Evolutionary conservation across 805 yeast genomes (phyloP).

Genomic region (Wickerhamomyces ciferrii): DNA sequence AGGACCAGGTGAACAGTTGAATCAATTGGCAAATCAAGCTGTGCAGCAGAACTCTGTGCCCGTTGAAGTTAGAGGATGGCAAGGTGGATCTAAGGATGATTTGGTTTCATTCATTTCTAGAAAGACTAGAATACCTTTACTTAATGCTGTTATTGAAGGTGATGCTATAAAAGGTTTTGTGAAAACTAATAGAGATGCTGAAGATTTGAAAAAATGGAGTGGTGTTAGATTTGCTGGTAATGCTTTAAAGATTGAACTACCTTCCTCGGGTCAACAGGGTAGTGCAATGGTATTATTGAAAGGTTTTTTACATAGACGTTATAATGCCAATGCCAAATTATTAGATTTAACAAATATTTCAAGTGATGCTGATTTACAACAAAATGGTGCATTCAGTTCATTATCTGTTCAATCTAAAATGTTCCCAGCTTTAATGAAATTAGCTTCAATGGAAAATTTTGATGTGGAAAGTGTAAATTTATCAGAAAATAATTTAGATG

Average conservation of each 20-base stretch:
- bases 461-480: slow-evolving; percentile 66
- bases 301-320: slow-evolving; percentile 58
- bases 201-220: slow-evolving; percentile 50
- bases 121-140: slow-evolving; percentile 52
- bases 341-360: slow-evolving; percentile 64
- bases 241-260: slow-evolving; percentile 46
- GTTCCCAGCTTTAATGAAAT: slow-evolving; percentile 84
- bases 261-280: slow-evolving; percentile 26
- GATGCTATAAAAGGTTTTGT: slow-evolving; percentile 60
- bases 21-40: slow-evolving; percentile 11
- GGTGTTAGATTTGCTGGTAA: slow-evolving; percentile 85
- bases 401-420: slow-evolving; percentile 67
- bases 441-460: slow-evolving; percentile 53
- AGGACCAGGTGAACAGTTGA: slow-evolving; percentile 8
- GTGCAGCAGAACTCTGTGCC: slow-evolving; percentile 31
- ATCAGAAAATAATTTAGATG: slow-evolving; percentile 59
- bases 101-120: slow-evolving; percentile 64
- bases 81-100: slow-evolving; percentile 68
- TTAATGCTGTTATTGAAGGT: slow-evolving; percentile 48
- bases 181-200: slow-evolving; percentile 47
- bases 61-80: slow-evolving; percentile 76
- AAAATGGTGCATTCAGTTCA: slow-evolving; percentile 61
- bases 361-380: slow-evolving; percentile 53
- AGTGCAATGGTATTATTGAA: slow-evolving; percentile 55
- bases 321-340: slow-evolving; percentile 57